Conservation (phyloP, 768 basidiomycete species). For the Suillus sp. region DNA sequence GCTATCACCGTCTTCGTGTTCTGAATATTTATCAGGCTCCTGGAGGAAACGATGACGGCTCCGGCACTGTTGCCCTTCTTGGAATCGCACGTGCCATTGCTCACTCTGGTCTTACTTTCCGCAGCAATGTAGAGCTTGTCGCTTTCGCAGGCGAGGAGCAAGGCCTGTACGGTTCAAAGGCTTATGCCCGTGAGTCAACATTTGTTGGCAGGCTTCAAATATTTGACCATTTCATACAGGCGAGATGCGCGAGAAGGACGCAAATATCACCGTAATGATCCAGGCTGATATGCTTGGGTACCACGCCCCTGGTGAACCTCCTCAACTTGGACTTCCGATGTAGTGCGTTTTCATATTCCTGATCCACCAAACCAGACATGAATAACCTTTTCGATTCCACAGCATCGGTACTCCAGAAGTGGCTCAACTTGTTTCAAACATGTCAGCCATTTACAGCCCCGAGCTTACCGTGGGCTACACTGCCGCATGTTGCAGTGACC, state of each 20-base stretch:
- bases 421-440: conserved; percentile 69
- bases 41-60: conserved; percentile 66
- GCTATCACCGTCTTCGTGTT: conserved; percentile 1
- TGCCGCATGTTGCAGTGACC: conserved; percentile 88
- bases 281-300: conserved; percentile 95
- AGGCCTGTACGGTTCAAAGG: conserved; percentile 75
- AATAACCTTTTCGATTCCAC: neutral
- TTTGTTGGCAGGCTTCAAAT: neutral
- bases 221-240: conserved; percentile 38
- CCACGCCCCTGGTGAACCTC: conserved; percentile 73
- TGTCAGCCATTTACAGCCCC: conserved; percentile 80
- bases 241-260: conserved; percentile 55
- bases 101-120: conserved; percentile 66
- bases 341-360: conserved; percentile 42
- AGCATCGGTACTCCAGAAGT: conserved; percentile 84
- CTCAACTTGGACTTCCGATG: conserved; percentile 81
- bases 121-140: conserved; percentile 75
- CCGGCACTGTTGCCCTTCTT: conserved; percentile 70
- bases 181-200: conserved; percentile 71
- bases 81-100: conserved; percentile 78
- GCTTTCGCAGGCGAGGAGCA: conserved; percentile 94
- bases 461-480: conserved; percentile 73
- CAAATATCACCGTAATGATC: conserved; percentile 79
- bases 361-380: neutral
- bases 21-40: conserved; percentile 30